Evolutionary conservation across 2,329 filamentous ascomycete species (phyloP).

Genomic region (Cryphonectria radicalis): DNA sequence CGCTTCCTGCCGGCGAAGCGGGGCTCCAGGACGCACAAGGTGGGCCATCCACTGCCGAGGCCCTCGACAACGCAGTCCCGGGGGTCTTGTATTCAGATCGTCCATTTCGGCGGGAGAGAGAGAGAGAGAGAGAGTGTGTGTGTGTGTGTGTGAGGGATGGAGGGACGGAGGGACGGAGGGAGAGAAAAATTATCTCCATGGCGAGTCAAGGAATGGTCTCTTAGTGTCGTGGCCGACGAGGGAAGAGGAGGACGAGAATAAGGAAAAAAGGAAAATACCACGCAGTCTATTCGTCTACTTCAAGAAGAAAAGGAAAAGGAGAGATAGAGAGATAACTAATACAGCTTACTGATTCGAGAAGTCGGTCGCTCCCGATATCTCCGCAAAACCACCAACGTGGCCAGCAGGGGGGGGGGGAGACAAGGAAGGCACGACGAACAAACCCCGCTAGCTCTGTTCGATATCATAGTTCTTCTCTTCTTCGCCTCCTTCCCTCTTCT

Average conservation of each 20-base stretch:
- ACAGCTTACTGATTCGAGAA: background rate
- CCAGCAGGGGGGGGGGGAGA: slow-evolving; percentile 2
- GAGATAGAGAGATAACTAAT: background rate
- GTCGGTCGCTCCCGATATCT: slow-evolving; percentile 15
- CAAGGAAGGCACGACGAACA: slow-evolving; percentile 12
- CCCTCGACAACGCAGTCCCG: background rate
- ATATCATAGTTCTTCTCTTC: slow-evolving; percentile 22
- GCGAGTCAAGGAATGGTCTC: background rate
- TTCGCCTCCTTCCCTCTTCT: background rate
- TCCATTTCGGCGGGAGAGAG: background rate
- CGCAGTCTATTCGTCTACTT: background rate
- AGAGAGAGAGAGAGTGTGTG: no score
- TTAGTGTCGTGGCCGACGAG: background rate
- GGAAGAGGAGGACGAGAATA: background rate
- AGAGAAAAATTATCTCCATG: background rate
- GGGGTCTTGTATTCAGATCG: background rate
- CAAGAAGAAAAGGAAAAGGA: background rate
- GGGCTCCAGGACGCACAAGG: background rate
- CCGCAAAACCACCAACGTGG: slow-evolving; percentile 8
- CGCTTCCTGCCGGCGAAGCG: background rate
- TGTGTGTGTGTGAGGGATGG: no score
- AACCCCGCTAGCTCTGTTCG: slow-evolving; percentile 28
- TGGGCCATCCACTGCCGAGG: background rate
- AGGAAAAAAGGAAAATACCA: background rate
- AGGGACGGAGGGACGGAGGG: background rate